Percentiles rank a stretch among this genome's conserved stretches.
phyloP scores from a whole-genome alignment of 2,329 filamentous ascomycete species.

The Pleoardoris graminearum region DNA sequence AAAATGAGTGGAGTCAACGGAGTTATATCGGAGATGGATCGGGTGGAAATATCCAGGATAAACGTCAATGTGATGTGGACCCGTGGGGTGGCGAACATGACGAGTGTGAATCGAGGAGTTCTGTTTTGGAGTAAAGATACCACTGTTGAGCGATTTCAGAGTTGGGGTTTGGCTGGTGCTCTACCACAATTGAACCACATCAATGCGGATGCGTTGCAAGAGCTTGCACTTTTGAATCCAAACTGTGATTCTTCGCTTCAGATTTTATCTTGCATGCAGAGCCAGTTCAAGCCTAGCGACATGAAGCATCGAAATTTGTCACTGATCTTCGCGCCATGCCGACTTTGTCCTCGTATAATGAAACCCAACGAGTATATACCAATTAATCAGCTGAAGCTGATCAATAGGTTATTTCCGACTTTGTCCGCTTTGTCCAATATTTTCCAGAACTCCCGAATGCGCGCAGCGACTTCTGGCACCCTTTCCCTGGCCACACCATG shows the following conservation, averaged over 20 bases:
- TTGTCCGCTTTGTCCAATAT: too few relatives aligned
- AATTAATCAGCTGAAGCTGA: too few relatives aligned
- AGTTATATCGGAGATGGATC: neutral
- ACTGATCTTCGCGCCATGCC: too few relatives aligned
- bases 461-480: constrained; percentile 42
- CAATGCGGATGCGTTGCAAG: neutral
- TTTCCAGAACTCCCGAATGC: constrained; percentile 39
- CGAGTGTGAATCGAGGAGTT: neutral
- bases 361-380: too few relatives aligned
- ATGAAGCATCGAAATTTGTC: too few relatives aligned
- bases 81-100: too few relatives aligned
- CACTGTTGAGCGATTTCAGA: neutral
- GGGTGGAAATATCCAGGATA: neutral
- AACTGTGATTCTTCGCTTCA: neutral
- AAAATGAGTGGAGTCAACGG: neutral
- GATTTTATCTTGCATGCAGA: neutral
- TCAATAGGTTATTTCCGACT: too few relatives aligned
- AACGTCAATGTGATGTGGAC: neutral
- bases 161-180: neutral
- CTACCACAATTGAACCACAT: neutral
- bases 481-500: constrained; percentile 49
- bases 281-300: too few relatives aligned
- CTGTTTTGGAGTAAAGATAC: too few relatives aligned
- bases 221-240: neutral
- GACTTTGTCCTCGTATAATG: too few relatives aligned